Percentiles rank a stretch among this genome's conserved stretches.
These are phyloP conservation scores for Sungouiozyma intestinalis DNA, from an alignment of 805 yeast species.

Conservation along the genomic window DNA sequence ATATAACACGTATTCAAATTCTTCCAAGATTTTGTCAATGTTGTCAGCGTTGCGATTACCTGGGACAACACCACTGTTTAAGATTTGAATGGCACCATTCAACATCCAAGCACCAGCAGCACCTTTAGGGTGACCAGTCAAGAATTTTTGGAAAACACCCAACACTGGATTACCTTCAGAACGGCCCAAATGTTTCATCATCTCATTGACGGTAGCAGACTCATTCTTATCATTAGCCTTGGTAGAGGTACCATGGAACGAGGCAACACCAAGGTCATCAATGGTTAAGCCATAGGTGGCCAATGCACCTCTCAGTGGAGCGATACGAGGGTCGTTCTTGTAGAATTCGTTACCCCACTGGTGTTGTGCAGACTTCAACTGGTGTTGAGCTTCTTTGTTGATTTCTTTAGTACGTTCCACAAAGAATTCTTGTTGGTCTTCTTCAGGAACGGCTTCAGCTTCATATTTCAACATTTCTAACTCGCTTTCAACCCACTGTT, in stretches of 20 bases:
- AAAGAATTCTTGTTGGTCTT: conserved; percentile 49
- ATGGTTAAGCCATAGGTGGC: conserved; percentile 87
- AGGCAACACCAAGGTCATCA: conserved; percentile 92
- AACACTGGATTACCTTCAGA: conserved; percentile 94
- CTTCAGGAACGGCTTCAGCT: conserved; percentile 41
- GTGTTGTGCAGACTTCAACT: conserved; percentile 77
- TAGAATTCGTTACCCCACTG: conserved; percentile 96
- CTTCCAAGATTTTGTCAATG: conserved; percentile 71
- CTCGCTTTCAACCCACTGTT: conserved; percentile 79
- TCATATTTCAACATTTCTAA: conserved; percentile 60
- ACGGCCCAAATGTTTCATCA: conserved; percentile 95
- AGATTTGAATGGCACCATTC: conserved; percentile 92
- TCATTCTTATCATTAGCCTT: conserved; percentile 98
- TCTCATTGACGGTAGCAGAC: conserved; percentile 77
- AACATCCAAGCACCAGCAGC: conserved; percentile 99
- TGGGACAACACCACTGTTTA: conserved; percentile 89
- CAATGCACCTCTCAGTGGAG: conserved; percentile 94
- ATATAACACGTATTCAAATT: conserved; percentile 80
- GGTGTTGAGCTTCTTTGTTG: conserved; percentile 72
- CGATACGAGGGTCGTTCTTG: conserved; percentile 82
- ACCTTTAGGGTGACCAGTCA: conserved; percentile 99
- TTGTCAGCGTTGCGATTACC: conserved; percentile 99
- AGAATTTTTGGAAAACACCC: conserved; percentile 97
- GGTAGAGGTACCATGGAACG: conserved; percentile 99
- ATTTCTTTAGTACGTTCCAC: conserved; percentile 83